phyloP scores from a whole-genome alignment of 2,329 filamentous ascomycete species.

The Chrysosporium keratinophilum region DNA sequence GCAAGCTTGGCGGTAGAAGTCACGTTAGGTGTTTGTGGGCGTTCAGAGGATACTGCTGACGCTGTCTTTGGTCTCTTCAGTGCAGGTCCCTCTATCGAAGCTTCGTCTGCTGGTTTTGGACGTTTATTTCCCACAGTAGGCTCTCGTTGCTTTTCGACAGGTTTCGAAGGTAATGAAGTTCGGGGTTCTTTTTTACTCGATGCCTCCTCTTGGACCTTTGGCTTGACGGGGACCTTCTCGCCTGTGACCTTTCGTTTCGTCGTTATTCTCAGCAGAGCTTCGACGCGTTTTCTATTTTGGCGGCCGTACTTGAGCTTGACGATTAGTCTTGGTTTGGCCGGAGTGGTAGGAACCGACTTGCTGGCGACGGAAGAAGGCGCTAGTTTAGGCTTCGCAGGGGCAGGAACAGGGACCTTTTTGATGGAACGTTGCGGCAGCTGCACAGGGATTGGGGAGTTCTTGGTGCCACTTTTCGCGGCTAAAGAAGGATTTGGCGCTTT shows the following conservation, averaged over 20 bases:
- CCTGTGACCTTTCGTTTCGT: constrained; percentile 28
- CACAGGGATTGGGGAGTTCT: constrained; percentile 3
- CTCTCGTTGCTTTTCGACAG: constrained; percentile 17
- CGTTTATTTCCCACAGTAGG: constrained; percentile 20
- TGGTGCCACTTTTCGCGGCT: constrained; percentile 3
- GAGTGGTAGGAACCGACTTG: constrained; percentile 1
- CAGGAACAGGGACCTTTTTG: constrained; percentile 9
- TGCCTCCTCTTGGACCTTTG: constrained; percentile 18
- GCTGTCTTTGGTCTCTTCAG: constrained; percentile 30
- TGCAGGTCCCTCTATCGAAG: constrained; percentile 21
- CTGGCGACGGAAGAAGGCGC: neutral
- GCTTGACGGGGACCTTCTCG: constrained; percentile 21
- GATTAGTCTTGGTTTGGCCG: constrained; percentile 27
- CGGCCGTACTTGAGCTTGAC: constrained; percentile 45
- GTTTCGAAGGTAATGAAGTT: constrained; percentile 13
- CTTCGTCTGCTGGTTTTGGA: constrained; percentile 20
- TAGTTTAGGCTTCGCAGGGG: neutral
- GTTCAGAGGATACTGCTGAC: constrained; percentile 26
- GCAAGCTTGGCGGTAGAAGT: constrained; percentile 17
- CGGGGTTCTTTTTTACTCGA: constrained; percentile 15
- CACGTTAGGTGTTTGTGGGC: constrained; percentile 30
- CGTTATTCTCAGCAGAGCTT: constrained; percentile 37
- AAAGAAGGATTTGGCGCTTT: constrained; percentile 9
- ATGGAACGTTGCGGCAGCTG: neutral
- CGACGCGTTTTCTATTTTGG: constrained; percentile 39